These are phyloP conservation scores for Clitopilus hobsonii DNA, from an alignment of 768 basidiomycete species.

Conservation along the genomic window DNA sequence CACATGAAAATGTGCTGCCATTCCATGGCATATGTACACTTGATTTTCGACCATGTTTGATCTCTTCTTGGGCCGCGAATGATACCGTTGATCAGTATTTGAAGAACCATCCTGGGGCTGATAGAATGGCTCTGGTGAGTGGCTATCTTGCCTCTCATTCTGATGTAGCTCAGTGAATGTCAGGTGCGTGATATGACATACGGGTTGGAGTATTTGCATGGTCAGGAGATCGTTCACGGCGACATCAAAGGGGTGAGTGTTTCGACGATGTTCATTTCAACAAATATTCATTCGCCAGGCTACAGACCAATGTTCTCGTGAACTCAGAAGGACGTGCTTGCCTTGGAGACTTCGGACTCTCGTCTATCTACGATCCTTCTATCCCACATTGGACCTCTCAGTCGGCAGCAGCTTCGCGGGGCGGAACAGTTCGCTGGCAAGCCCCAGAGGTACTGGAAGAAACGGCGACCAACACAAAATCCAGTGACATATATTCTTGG, in stretches of 20 bases:
- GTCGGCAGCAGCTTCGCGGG: background rate
- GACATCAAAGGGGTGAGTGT: background rate
- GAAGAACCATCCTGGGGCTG: background rate
- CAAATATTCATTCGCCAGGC: background rate
- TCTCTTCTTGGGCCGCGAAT: constrained; percentile 16
- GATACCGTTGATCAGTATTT: constrained; percentile 14
- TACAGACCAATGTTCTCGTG: background rate
- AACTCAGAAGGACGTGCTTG: background rate
- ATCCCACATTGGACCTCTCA: background rate
- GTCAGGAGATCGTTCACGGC: background rate
- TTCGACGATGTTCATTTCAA: background rate
- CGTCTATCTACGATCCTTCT: background rate
- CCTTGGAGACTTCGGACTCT: background rate
- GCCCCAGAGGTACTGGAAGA: constrained; percentile 5
- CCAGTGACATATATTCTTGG: constrained; percentile 7
- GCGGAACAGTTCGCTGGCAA: constrained; percentile 3
- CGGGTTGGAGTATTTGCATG: background rate
- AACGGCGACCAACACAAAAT: background rate
- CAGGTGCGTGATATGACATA: background rate
- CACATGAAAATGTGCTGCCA: constrained; percentile 29
- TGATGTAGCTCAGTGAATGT: no score
- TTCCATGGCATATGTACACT: constrained; percentile 24
- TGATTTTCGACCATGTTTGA: constrained; percentile 8
- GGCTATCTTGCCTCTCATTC: no score
- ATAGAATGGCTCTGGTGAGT: constrained; percentile 12